A percentile compares a stretch with the other conserved stretches of the same genome.
Evolutionary conservation across 345 rosid genomes (phyloP).

Genomic region (Corchorus olitorius): DNA sequence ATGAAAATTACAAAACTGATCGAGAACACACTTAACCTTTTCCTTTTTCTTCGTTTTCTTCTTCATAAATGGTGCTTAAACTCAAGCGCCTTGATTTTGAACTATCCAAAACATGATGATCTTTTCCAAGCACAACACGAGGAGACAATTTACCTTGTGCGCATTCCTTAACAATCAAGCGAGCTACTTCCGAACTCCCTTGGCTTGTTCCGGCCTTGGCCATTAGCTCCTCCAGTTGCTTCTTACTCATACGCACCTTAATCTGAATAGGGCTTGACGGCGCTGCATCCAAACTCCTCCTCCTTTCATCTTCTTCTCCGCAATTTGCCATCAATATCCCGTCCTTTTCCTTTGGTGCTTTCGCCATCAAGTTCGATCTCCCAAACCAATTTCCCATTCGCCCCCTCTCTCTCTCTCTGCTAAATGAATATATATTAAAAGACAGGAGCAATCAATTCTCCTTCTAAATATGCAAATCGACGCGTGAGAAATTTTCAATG

Average conservation of each 20-base stretch:
- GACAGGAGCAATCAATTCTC: neutral
- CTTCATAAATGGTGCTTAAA: too few species aligned
- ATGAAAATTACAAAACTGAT: neutral
- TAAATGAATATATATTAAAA: neutral
- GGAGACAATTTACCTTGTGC: neutral
- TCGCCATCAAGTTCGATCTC: constrained; percentile 5
- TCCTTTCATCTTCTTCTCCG: neutral
- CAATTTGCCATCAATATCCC: neutral
- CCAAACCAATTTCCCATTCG: constrained; percentile 4
- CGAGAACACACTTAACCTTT: too few species aligned
- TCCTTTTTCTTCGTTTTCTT: too few species aligned
- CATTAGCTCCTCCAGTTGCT: neutral
- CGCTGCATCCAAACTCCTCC: neutral
- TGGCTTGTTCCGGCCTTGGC: neutral
- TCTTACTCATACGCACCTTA: neutral
- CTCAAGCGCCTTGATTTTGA: too few species aligned
- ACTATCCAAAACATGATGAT: too few species aligned
- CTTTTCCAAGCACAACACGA: neutral
- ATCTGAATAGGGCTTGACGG: neutral
- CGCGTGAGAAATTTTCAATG: neutral
- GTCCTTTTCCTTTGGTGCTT: neutral
- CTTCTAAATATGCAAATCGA: neutral
- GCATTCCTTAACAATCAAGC: constrained; percentile 8
- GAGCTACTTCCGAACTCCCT: neutral
- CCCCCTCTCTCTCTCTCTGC: neutral